Evolutionary conservation across 768 basidiomycete species (phyloP).

Genomic region (Polyporus arcularius): DNA sequence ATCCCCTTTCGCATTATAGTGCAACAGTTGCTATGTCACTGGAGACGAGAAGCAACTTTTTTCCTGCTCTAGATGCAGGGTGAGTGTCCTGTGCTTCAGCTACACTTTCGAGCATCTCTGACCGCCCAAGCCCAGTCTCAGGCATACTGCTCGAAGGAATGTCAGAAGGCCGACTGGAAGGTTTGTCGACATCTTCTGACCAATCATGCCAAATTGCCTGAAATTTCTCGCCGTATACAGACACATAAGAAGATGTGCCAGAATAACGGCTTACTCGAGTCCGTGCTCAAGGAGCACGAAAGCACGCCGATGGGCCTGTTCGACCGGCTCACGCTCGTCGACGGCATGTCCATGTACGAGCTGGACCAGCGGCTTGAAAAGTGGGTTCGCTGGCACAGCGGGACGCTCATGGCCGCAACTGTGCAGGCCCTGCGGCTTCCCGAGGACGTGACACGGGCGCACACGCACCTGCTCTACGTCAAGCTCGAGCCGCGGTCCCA

Average conservation of each 20-base stretch:
- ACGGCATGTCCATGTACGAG: slow-evolving; percentile 28
- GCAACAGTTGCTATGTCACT: slow-evolving; percentile 18
- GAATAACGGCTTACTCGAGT: slow-evolving; percentile 22
- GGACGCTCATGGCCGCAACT: slow-evolving; percentile 31
- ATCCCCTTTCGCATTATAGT: slow-evolving; percentile 1
- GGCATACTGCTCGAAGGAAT: slow-evolving; percentile 27
- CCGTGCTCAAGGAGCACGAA: slow-evolving; percentile 17
- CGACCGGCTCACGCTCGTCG: slow-evolving; percentile 23
- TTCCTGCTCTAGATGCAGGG: slow-evolving; percentile 20
- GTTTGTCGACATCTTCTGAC: not conserved
- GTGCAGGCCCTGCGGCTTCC: slow-evolving; percentile 33
- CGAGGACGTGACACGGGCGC: slow-evolving; percentile 26
- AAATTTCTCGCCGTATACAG: slow-evolving; percentile 2
- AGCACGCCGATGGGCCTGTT: slow-evolving; percentile 12
- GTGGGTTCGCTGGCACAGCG: slow-evolving; percentile 34
- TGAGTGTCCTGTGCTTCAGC: not conserved
- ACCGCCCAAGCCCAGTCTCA: slow-evolving; percentile 9
- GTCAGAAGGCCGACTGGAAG: slow-evolving; percentile 29
- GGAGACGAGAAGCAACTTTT: slow-evolving; percentile 17
- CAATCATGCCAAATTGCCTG: not conserved
- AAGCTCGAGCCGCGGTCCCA: slow-evolving; percentile 17
- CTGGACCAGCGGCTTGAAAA: slow-evolving; percentile 35
- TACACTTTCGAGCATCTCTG: not conserved
- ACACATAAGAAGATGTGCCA: slow-evolving; percentile 24
- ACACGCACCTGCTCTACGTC: slow-evolving; percentile 24